Evolutionary conservation across 1,139 yeast genomes (phyloP).

Genomic region (Magnusiomyces tetraspermus): DNA sequence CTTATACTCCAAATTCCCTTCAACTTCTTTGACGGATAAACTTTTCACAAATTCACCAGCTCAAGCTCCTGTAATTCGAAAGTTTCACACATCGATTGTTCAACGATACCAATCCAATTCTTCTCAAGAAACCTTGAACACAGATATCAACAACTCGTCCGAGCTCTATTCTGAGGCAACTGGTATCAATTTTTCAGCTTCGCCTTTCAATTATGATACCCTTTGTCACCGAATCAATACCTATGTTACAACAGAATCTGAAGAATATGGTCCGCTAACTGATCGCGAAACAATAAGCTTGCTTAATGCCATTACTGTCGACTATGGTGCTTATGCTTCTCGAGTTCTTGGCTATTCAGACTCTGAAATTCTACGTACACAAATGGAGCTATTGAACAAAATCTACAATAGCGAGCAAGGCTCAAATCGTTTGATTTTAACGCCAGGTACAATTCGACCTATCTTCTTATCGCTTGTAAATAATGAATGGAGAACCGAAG

Average conservation of each 20-base stretch:
- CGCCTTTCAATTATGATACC: not conserved
- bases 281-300: not conserved
- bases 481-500: not conserved
- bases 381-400: not conserved
- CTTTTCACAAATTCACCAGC: no score
- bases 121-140: no score
- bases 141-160: no score
- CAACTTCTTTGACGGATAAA: no score
- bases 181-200: not conserved
- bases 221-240: not conserved
- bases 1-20: no score
- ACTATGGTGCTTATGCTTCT: not conserved
- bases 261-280: not conserved
- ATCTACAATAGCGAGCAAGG: not conserved
- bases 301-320: not conserved
- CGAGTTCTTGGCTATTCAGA: not conserved
- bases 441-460: not conserved
- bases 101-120: no score
- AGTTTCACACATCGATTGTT: no score
- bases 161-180: not conserved
- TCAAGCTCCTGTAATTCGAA: no score
- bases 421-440: not conserved
- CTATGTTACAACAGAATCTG: not conserved
- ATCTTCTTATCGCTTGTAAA: not conserved
- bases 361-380: not conserved